A percentile compares a stretch with the other conserved stretches of the same genome.
Evolutionary conservation across 2,329 filamentous ascomycete species (phyloP).

Genomic region (Fusarium beomiforme): DNA sequence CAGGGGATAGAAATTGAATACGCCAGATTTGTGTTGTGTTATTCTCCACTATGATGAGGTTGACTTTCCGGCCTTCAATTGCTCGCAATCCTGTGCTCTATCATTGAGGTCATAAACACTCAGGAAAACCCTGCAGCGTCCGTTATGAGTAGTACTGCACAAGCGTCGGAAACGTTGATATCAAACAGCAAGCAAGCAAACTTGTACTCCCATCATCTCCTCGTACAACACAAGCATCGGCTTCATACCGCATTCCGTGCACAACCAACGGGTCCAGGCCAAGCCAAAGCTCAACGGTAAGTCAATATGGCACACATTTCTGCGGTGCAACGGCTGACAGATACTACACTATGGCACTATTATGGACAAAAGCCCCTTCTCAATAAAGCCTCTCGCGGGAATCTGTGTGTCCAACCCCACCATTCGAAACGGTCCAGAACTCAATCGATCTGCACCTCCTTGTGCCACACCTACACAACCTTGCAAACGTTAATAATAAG

Average conservation of each 20-base stretch:
- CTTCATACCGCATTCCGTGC: conserved; percentile 5
- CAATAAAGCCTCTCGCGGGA: conserved; percentile 16
- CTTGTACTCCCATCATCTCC: background rate
- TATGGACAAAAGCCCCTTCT: conserved; percentile 19
- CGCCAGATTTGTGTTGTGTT: background rate
- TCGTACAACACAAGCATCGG: conserved; percentile 11
- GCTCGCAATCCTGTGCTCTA: background rate
- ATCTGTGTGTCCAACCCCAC: conserved; percentile 36
- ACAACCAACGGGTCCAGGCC: conserved; percentile 17
- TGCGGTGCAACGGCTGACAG: conserved; percentile 20
- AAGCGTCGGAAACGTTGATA: background rate
- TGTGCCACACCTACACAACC: conserved; percentile 41
- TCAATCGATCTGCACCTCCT: conserved; percentile 44
- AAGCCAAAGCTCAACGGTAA: background rate
- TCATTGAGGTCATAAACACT: background rate
- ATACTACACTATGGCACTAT: background rate
- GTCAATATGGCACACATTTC: background rate
- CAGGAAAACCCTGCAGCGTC: background rate
- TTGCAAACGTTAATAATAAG: conserved; percentile 22
- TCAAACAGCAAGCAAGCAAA: background rate
- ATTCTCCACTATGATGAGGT: background rate
- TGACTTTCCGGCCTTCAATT: background rate
- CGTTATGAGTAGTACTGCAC: background rate
- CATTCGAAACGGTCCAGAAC: conserved; percentile 43
- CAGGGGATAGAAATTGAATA: conserved; percentile 16